Base-by-base conservation (phyloP, 345 rosid species). In the Combretum micranthum region DNA sequence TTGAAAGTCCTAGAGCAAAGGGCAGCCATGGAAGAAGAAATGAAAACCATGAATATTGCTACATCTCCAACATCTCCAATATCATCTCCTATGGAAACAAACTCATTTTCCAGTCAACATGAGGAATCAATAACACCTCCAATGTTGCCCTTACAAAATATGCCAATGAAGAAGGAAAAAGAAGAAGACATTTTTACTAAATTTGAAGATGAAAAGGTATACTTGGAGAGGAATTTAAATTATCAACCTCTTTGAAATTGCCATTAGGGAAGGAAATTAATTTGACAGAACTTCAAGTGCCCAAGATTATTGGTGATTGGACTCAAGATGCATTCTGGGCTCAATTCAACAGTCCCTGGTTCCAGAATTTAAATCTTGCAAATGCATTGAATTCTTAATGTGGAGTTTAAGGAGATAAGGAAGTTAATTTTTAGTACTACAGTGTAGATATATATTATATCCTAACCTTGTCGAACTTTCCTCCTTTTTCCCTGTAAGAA, bases 1-100 rank as follows among this genome's bases (percentile, higher is more conserved):
- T 44, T 88, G 60, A 93, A 86, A 61, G 97, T 83, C 45, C 64
- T 93, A 53, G 97, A 88, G 75, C 91, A 80, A 57, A 88, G 89
- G 63, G 99, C 96, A 13, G 82, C 84, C 18, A 57, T 69, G 77
- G 95, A 80, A 52, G 86, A 83, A 69, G 75, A 65, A 26, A 56
- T 44, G 52, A 77, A 69, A 70, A 42, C 63, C 43, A 70, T 8
- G 22, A 3, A 17, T 57, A 68, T n/a, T n/a, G n/a, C 71, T 22
- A 52, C 77, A 59, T 71, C 80, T 2, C 67, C 86, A 47, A 51
- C 66, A 20, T 59, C 81, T 56, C 61, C 81, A 26, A 80, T 87
- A 44, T 59, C 61, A 11, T 59, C 79, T 0, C 64, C 84, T 14
- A 67, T 68, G 7, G 83, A 78, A 11, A 73, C 76, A 15, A 59